Conservation (phyloP, 352 stramenopile species). For the Globisporangium orthogonon region DNA sequence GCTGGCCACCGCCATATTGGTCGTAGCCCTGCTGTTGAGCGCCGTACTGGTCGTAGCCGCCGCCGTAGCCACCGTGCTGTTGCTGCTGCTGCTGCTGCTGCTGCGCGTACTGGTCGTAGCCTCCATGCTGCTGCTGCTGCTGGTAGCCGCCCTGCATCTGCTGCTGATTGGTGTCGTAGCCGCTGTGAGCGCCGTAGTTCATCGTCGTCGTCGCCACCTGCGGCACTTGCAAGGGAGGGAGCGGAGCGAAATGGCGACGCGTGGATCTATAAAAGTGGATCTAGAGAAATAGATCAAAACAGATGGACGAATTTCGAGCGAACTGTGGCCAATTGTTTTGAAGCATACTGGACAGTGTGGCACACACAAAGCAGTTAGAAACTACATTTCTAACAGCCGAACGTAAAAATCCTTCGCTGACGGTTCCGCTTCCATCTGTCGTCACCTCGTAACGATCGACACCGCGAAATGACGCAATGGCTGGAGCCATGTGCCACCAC, state of each 20-base stretch:
- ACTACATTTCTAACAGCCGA: too few species aligned
- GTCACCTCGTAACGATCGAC: too few species aligned
- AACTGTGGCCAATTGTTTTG: not conserved
- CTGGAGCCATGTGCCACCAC: not conserved
- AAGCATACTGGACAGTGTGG: not conserved
- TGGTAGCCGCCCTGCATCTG: not conserved
- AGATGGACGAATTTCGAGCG: not conserved
- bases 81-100: slow-evolving; percentile 31
- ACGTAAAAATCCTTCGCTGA: too few species aligned
- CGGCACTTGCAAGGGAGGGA: not conserved
- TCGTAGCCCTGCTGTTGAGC: slow-evolving; percentile 30
- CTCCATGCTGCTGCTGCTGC: slow-evolving; percentile 18
- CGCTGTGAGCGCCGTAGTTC: slow-evolving; percentile 39
- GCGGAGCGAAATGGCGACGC: not conserved
- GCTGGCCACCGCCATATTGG: slow-evolving; percentile 23
- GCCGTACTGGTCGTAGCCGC: slow-evolving; percentile 39
- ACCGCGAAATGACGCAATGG: too few species aligned
- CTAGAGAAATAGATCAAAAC: not conserved
- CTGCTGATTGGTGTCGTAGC: slow-evolving; percentile 17
- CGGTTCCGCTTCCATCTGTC: too few species aligned
- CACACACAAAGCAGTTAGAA: not conserved
- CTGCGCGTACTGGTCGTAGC: slow-evolving; percentile 32
- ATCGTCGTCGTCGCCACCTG: slow-evolving; percentile 15
- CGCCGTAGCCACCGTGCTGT: slow-evolving; percentile 25
- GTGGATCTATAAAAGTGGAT: not conserved